A percentile compares a stretch with the other conserved stretches of the same genome.
These are phyloP conservation scores for Linnemannia schmuckeri DNA, from an alignment of 192 early-diverging fungal genomes.

Conservation along the genomic window DNA sequence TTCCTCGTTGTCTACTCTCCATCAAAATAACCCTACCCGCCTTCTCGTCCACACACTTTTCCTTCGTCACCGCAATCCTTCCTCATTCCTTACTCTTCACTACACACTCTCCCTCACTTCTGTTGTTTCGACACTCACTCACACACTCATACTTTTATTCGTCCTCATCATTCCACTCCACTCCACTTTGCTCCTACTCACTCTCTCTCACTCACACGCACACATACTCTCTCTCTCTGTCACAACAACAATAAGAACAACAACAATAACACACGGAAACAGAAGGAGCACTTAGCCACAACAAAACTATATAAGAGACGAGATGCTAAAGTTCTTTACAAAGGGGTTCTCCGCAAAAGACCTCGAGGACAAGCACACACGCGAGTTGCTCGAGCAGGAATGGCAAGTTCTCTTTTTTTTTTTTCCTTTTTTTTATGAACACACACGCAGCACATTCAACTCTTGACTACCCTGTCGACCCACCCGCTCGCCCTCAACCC, in stretches of 20 bases:
- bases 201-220: background rate
- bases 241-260: background rate
- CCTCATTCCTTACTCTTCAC: background rate
- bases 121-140: too few species aligned
- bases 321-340: slow-evolving; percentile 51
- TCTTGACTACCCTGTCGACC: too few species aligned
- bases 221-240: background rate
- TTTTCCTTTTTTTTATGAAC: slow-evolving; percentile 18
- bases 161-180: background rate
- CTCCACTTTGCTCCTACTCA: slow-evolving; percentile 4
- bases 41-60: background rate
- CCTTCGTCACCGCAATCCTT: too few species aligned
- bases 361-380: slow-evolving; percentile 51
- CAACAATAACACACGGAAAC: background rate
- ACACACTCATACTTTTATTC: too few species aligned
- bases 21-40: too few species aligned
- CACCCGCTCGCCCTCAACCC: too few species aligned
- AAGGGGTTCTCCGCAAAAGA: slow-evolving; percentile 49
- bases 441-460: background rate
- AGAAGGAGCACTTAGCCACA: background rate
- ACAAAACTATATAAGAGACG: background rate
- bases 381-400: slow-evolving; percentile 45
- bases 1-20: background rate
- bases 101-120: background rate
- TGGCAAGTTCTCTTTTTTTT: slow-evolving; percentile 40